Conservation (phyloP, 2,329 filamentous ascomycete species). For the Helotiales sp. region DNA sequence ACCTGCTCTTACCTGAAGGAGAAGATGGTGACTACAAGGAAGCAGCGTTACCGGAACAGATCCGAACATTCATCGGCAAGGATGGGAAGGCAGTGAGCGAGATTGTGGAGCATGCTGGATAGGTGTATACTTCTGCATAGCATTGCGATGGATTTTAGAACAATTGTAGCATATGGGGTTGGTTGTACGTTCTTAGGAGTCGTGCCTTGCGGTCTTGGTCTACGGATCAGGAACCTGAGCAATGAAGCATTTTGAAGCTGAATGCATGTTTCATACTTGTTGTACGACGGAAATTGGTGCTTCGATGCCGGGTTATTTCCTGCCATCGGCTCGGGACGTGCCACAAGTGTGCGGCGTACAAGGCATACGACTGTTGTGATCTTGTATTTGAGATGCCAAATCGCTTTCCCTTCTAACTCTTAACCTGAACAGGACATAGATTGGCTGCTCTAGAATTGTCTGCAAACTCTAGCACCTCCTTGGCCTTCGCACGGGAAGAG, state of each 20-base stretch:
- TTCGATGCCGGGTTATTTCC: background rate
- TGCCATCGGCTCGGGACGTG: too few species aligned
- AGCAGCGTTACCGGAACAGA: conserved; percentile 84
- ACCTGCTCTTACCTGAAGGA: conserved; percentile 73
- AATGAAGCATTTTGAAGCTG: background rate
- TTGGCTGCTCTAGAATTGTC: too few species aligned
- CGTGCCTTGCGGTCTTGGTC: background rate
- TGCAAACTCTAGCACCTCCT: too few species aligned
- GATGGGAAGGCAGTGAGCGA: conserved; percentile 81
- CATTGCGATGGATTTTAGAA: background rate
- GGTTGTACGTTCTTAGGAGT: background rate
- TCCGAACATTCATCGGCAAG: conserved; percentile 73
- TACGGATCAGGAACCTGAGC: background rate
- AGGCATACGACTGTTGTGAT: too few species aligned
- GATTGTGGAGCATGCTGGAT: conserved; percentile 89
- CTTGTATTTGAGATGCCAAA: too few species aligned
- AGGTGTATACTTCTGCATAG: background rate
- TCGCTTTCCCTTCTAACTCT: too few species aligned
- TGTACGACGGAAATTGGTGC: background rate
- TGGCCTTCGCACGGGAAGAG: too few species aligned
- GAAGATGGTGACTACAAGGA: conserved; percentile 84
- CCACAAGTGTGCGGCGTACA: too few species aligned
- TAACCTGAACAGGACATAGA: too few species aligned
- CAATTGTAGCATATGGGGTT: background rate
- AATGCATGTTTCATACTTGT: background rate